Evolutionary conservation across 75 land plant species (phyloP).

Genomic region (Chamaecyparis obtusa): DNA sequence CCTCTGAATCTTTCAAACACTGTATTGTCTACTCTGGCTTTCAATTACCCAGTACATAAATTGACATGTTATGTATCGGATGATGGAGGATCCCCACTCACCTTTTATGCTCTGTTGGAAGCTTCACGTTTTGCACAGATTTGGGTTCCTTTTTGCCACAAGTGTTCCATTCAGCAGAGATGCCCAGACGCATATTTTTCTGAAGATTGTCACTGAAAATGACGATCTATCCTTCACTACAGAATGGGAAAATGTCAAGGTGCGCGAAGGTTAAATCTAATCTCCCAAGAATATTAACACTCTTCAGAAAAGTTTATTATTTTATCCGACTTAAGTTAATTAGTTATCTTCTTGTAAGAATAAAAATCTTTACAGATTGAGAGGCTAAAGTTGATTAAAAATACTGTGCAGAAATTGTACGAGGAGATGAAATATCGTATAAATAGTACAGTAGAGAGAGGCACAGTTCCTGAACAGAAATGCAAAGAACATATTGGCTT

Average conservation of each 20-base stretch:
- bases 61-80: constrained; percentile 60
- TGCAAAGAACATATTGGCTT: constrained; percentile 11
- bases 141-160: constrained; percentile 58
- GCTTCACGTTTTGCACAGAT: constrained; percentile 49
- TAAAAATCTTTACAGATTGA: not conserved
- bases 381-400: not conserved
- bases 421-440: constrained; percentile 17
- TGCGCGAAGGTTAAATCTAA: not conserved
- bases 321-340: not conserved
- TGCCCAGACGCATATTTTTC: constrained; percentile 57
- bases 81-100: constrained; percentile 52
- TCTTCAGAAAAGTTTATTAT: not conserved
- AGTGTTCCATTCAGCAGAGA: constrained; percentile 42
- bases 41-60: constrained; percentile 56
- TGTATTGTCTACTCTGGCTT: constrained; percentile 48
- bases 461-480: constrained; percentile 11
- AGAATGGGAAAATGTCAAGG: constrained; percentile 20
- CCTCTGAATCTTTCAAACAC: constrained; percentile 44
- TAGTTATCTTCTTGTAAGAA: too few relatives aligned
- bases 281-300: not conserved
- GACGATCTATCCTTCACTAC: not conserved
- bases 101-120: constrained; percentile 51
- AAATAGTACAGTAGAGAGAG: not conserved
- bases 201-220: too few relatives aligned
- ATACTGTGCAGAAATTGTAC: constrained; percentile 2